These are phyloP conservation scores for Crassisporium funariophilum DNA, from an alignment of 768 basidiomycete species.

Conservation along the genomic window DNA sequence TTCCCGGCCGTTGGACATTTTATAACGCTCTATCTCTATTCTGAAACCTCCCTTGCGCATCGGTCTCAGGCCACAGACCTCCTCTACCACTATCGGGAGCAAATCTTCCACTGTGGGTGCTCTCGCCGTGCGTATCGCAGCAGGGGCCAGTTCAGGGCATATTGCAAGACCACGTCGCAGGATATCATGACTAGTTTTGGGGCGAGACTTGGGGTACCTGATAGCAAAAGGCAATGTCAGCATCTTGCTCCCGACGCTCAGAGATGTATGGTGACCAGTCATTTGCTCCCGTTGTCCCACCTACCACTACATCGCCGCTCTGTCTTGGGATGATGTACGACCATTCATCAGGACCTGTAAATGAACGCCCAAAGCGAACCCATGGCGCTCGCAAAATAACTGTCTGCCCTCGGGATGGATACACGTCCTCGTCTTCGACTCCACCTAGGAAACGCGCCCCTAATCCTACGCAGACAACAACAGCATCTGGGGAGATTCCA, in stretches of 20 bases:
- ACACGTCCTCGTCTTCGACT: conserved; percentile 73
- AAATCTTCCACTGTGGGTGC: conserved; percentile 49
- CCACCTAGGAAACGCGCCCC: conserved; percentile 78
- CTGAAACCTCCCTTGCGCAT: conserved; percentile 65
- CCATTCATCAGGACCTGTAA: conserved; percentile 39
- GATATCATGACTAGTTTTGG: conserved; percentile 62
- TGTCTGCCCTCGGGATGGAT: conserved; percentile 84
- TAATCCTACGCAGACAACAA: conserved; percentile 74
- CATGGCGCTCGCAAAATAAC: conserved; percentile 73
- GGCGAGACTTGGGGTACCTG: conserved; percentile 70
- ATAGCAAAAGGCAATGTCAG: neutral
- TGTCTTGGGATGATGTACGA: conserved; percentile 68
- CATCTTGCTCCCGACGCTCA: conserved; percentile 5
- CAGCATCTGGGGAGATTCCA: conserved; percentile 42
- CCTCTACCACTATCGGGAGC: conserved; percentile 46
- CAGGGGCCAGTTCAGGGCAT: conserved; percentile 61
- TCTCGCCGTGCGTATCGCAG: conserved; percentile 41
- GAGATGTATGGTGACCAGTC: conserved; percentile 56
- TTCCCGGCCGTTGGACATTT: conserved; percentile 5
- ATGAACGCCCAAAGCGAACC: conserved; percentile 55
- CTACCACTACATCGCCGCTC: conserved; percentile 61
- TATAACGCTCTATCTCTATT: conserved; percentile 27
- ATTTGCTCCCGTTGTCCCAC: conserved; percentile 56
- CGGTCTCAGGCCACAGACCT: conserved; percentile 65
- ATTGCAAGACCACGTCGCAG: conserved; percentile 51